These are phyloP conservation scores for Rosa multiflora DNA, from an alignment of 306 rosid species.

Conservation along the genomic window DNA sequence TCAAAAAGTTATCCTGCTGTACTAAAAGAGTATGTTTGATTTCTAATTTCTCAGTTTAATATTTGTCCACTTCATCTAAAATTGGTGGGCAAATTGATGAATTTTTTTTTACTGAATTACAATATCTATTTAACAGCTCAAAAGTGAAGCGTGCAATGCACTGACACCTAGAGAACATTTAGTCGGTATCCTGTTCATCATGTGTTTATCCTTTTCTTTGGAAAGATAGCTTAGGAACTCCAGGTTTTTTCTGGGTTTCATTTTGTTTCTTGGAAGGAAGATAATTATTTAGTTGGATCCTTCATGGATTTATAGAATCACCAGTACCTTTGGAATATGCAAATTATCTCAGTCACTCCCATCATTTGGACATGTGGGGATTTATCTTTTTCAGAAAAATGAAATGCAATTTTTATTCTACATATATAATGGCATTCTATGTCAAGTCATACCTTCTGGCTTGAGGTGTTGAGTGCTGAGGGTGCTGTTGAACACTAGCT, in stretches of 20 bases:
- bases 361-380: not conserved
- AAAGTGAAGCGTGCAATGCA: not conserved
- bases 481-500: not conserved
- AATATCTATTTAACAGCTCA: not conserved
- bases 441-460: not conserved
- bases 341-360: not conserved
- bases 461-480: not conserved
- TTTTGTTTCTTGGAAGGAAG: not conserved
- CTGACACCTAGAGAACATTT: not conserved
- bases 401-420: not conserved
- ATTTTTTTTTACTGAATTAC: not conserved
- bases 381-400: not conserved
- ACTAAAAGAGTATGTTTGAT: conserved; percentile 74
- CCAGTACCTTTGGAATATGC: not conserved
- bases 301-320: not conserved
- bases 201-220: not conserved
- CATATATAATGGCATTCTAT: not conserved
- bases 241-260: not conserved
- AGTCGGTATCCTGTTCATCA: not conserved
- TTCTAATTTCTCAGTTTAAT: not conserved
- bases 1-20: conserved; percentile 86
- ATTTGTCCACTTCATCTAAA: not conserved
- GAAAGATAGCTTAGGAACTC: not conserved
- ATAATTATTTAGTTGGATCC: not conserved
- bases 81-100: not conserved